A percentile compares a stretch with the other conserved stretches of the same genome.
Conservation (phyloP, 1,284 basidiomycete genomes). For the Boletus sp. region DNA sequence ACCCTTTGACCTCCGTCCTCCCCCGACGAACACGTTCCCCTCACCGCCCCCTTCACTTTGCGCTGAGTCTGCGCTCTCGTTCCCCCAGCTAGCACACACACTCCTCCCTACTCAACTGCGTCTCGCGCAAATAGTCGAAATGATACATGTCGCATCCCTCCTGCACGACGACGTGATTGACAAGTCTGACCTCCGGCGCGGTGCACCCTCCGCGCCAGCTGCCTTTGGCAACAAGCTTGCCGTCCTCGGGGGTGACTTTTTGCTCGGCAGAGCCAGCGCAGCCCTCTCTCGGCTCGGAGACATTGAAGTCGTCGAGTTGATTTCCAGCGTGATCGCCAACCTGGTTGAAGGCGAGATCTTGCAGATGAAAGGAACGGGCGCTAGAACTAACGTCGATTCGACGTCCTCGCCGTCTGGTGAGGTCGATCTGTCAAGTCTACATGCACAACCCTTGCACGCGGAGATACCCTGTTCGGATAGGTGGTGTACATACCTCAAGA, state of each 20-base stretch:
- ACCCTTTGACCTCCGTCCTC: constrained; percentile 43
- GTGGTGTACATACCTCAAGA: constrained; percentile 88
- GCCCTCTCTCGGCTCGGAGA: constrained; percentile 85
- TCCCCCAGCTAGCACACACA: constrained; percentile 33
- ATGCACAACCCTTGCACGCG: constrained; percentile 17
- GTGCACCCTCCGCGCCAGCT: constrained; percentile 79
- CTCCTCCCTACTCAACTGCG: constrained; percentile 84
- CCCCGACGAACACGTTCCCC: constrained; percentile 35
- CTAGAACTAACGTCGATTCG: not conserved
- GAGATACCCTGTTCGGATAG: constrained; percentile 39
- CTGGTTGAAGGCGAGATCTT: constrained; percentile 96
- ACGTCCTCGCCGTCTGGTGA: constrained; percentile 5
- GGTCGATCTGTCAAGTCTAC: constrained; percentile 22
- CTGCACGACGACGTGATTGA: constrained; percentile 97
- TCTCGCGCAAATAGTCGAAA: constrained; percentile 95
- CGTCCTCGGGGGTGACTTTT: constrained; percentile 93
- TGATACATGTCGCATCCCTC: constrained; percentile 96
- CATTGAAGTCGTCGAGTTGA: constrained; percentile 88
- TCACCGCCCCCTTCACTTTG: constrained; percentile 38
- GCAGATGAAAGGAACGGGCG: constrained; percentile 60
- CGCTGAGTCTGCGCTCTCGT: constrained; percentile 15
- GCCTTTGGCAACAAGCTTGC: constrained; percentile 95
- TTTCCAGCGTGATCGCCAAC: constrained; percentile 91
- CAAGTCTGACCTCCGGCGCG: constrained; percentile 76
- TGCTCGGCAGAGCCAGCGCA: constrained; percentile 88